Evolutionary conservation across 2,329 filamentous ascomycete species (phyloP).

Genomic region (Fusarium sp.): DNA sequence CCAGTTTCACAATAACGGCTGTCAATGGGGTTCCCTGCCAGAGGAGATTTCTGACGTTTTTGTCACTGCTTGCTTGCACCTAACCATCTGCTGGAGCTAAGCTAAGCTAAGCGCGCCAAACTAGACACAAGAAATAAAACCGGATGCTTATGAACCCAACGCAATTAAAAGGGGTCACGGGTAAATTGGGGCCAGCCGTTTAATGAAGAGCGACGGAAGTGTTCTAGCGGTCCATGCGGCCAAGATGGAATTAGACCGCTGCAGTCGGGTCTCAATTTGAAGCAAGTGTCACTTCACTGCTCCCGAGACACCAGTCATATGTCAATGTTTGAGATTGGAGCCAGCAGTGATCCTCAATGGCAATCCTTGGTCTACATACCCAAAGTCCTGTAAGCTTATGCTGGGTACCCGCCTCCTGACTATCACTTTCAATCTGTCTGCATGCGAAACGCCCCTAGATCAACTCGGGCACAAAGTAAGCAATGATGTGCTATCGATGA

Average conservation of each 20-base stretch:
- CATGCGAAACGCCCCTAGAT: conserved; percentile 8
- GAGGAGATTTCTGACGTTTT: not conserved
- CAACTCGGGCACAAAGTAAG: conserved; percentile 3
- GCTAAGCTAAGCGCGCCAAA: not conserved
- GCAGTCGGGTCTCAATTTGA: not conserved
- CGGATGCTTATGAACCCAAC: conserved; percentile 1
- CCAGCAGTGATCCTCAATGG: conserved; percentile 1
- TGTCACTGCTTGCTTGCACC: no score
- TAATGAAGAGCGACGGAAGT: conserved; percentile 25
- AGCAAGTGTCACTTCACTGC: conserved; percentile 11
- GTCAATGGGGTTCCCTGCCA: conserved; percentile 19
- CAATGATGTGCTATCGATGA: not conserved
- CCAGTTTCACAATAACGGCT: conserved; percentile 34
- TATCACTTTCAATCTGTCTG: conserved; percentile 1
- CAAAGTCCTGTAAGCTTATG: not conserved
- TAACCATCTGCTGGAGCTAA: no score
- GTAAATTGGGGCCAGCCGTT: conserved; percentile 28
- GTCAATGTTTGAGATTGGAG: conserved; percentile 2
- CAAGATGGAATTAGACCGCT: no score
- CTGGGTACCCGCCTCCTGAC: conserved; percentile 23
- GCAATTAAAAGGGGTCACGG: conserved; percentile 23
- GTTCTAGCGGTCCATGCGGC: conserved; percentile 7
- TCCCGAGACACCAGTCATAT: conserved; percentile 7
- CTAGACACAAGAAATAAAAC: not conserved
- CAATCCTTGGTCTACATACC: conserved; percentile 5